A percentile compares a stretch with the other conserved stretches of the same genome.
Conservation (phyloP, 345 rosid genomes). For the Trapa incisa region DNA sequence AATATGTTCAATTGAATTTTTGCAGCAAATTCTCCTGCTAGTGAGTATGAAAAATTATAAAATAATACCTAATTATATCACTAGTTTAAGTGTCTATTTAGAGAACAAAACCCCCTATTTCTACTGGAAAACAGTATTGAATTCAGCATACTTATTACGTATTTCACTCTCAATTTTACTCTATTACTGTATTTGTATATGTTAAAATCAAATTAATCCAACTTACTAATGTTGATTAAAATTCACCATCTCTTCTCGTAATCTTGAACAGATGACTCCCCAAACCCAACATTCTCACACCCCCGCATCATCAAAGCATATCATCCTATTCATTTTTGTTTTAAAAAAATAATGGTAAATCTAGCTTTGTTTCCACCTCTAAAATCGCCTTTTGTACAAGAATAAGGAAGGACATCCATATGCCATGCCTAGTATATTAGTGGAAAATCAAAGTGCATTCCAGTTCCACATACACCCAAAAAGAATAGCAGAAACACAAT, state of each 20-base stretch:
- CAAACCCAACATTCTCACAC: slow-evolving; percentile 99
- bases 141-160: not conserved
- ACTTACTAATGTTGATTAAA: slow-evolving; percentile 53
- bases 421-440: not conserved
- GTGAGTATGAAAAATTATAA: not conserved
- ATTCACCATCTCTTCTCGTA: slow-evolving; percentile 97
- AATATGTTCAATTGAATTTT: not conserved
- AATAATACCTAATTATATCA: slow-evolving; percentile 2
- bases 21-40: not conserved
- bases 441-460: not conserved
- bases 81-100: not conserved
- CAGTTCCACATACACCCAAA: slow-evolving; percentile 18
- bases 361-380: slow-evolving; percentile 36
- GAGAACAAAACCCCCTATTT: slow-evolving; percentile 24
- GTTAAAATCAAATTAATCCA: slow-evolving; percentile 19
- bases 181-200: slow-evolving; percentile 10
- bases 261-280: slow-evolving; percentile 62
- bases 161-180: not conserved
- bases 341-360: too few species aligned
- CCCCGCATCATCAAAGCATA: slow-evolving; percentile 41
- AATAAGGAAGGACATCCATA: not conserved
- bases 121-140: too few species aligned
- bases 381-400: slow-evolving; percentile 14
- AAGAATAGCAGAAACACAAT: not conserved
- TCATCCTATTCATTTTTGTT: too few species aligned